Evolutionary conservation across 2,329 filamentous ascomycete genomes (phyloP).

Genomic region (Trichoderma sp.): DNA sequence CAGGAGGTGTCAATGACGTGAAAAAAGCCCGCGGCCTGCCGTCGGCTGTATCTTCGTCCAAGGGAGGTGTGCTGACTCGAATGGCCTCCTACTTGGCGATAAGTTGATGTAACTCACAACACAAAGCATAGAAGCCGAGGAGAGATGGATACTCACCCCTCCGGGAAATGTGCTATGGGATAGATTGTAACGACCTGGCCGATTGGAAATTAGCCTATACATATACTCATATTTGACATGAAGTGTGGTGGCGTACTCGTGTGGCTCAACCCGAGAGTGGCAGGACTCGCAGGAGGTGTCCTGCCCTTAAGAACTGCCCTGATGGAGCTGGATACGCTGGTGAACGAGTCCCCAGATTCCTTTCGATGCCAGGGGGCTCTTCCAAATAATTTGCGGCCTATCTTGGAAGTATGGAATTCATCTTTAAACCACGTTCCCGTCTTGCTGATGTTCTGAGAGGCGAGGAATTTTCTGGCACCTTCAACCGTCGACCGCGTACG

Average conservation of each 20-base stretch:
- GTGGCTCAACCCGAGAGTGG: slow-evolving; percentile 19
- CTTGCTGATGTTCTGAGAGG: slow-evolving; percentile 25
- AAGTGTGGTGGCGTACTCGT: slow-evolving; percentile 14
- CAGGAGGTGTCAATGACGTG: slow-evolving; percentile 37
- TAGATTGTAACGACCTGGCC: slow-evolving; percentile 20
- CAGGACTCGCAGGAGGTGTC: slow-evolving; percentile 34
- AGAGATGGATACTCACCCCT: slow-evolving; percentile 28
- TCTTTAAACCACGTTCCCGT: slow-evolving; percentile 33
- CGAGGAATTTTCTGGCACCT: slow-evolving; percentile 21
- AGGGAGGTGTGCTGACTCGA: slow-evolving; percentile 47
- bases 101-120: not conserved
- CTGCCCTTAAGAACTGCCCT: slow-evolving; percentile 38
- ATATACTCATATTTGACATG: not conserved
- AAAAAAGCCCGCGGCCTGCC: slow-evolving; percentile 43
- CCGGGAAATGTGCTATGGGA: slow-evolving; percentile 33
- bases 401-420: slow-evolving; percentile 29
- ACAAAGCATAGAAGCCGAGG: not conserved
- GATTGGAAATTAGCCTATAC: not conserved
- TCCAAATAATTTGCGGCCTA: slow-evolving; percentile 40
- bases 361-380: slow-evolving; percentile 42
- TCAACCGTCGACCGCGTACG: slow-evolving; percentile 18
- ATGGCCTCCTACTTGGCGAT: slow-evolving; percentile 44
- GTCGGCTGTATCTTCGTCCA: slow-evolving; percentile 39
- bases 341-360: slow-evolving; percentile 37
- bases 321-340: slow-evolving; percentile 42